Base-by-base conservation (phyloP, 305 asterid species). In the Petunia hybrid region DNA sequence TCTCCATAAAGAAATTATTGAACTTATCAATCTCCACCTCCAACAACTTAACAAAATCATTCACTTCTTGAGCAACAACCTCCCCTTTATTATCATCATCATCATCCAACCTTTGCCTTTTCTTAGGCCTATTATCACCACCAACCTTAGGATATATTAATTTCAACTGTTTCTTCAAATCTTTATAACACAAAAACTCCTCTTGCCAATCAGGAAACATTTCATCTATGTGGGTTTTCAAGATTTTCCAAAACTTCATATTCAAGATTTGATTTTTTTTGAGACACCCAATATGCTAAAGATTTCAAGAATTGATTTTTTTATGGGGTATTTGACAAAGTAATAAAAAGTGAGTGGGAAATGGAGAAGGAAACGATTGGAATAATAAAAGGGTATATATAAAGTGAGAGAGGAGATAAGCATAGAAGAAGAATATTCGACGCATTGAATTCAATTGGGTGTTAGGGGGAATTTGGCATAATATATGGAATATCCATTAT, bases 191-290 rank as follows among this genome's bases (percentile, higher is more conserved):
- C 83, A 93, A 90, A 61, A 92, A 94, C 85, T 91, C 87, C 81
- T 91, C 93, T 83, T 85, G 86, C 98, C 98, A 94, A 60, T 92
- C 94, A 8, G 97, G 98, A 35, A 93, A 85, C 6, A 88, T 90
- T 80, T 87, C 90, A 41, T 91, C 92, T 35, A 94, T 94, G 79
- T 85, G 78, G 39, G 84, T 84, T 7, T 92, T 87, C 59, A 94
- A 83, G 65, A 85, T 88, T 93, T 93, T 93, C 94, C 97, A 89
- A 78, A 94, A 92, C 83, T 93, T 93, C 98, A 92, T 94, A 1
- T 56, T 56, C 31, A 56, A 56, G 61, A 56, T 12, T 56, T 56
- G 6, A 13, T n/a, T 56, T 56, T 56, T 56, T 56, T 8, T 56
- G 8, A 14, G 14, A 56, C 13, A 56, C 61, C 61, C 61, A 56